Base-by-base conservation (phyloP, 306 rosid species). In the Lathyrus tuberosus region DNA sequence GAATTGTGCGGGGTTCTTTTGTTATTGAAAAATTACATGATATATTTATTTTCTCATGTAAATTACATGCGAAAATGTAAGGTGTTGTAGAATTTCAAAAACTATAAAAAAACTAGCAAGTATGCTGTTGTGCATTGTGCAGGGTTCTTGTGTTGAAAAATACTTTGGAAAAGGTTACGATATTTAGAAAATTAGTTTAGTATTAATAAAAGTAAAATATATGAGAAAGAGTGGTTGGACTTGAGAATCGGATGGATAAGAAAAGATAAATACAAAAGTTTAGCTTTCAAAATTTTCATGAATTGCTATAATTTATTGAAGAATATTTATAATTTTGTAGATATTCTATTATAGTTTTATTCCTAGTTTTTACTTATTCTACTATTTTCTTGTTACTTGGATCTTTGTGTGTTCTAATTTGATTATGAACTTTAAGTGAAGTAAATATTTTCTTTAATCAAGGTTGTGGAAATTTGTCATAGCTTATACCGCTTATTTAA, bases 11-110 rank as follows among this genome's bases (percentile, higher is more conserved):
- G 20, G 5, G 41, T 20, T 58, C 42, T 58, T 58, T 58, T 58
- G 42, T n/a, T 58, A 8, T 13, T 7, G 33, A 58, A 24, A 24
- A 24, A 24, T 24, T 1, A 24, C 28, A 24, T 24, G 28, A 24
- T 24, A 24, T 24, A 24, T 24, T 24, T 17, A 63, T 16, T 61
- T 73, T 52, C 56, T 26, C 20, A 53, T 24, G 15, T 65, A 40
- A 5, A 28, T 56, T 57, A 28, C 38, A 13, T 57, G 17, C 28
- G 62, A 28, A 28, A 57, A 57, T 57, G 62, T 26, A 56, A 11
- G 41, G 40, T 43, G 48, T 30, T 43, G 48, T 18, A 74, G 48
- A 30, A 43, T 13, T 43, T 65, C 41, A 54, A 65, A 42, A 74
- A 22, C 28, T 54, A 40, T 9, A 13, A 54, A 33, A 51, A 37